These are phyloP conservation scores for Rosa rugosa DNA, from an alignment of 306 rosid species.

Conservation along the genomic window DNA sequence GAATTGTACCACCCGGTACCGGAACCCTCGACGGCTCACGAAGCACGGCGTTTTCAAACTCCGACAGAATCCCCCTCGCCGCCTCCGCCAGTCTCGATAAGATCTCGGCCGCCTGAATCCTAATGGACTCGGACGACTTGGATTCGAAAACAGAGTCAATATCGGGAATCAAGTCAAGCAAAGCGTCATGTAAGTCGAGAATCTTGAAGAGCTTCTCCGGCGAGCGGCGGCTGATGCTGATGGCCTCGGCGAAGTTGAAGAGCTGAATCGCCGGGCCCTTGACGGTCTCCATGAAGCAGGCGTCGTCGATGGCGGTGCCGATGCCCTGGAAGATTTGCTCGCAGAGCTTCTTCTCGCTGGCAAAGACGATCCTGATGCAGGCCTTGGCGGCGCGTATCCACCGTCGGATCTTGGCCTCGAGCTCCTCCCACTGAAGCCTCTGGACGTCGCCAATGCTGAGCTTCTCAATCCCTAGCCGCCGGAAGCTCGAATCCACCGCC, in stretches of 20 bases:
- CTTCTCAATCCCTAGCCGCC: slow-evolving; percentile 71
- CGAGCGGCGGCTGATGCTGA: slow-evolving; percentile 86
- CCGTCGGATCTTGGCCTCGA: slow-evolving; percentile 83
- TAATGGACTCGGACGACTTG: slow-evolving; percentile 75
- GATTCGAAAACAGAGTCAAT: slow-evolving; percentile 85
- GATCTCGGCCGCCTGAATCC: slow-evolving; percentile 92
- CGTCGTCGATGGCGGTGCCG: slow-evolving; percentile 79
- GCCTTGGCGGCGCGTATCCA: slow-evolving; percentile 90
- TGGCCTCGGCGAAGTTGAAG: slow-evolving; percentile 87
- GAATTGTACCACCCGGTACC: slow-evolving; percentile 97
- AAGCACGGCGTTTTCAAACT: slow-evolving; percentile 90
- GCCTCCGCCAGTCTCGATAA: slow-evolving; percentile 92
- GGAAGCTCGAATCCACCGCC: slow-evolving; percentile 71
- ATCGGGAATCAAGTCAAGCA: slow-evolving; percentile 83
- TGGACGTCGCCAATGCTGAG: slow-evolving; percentile 94
- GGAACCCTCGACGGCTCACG: slow-evolving; percentile 84
- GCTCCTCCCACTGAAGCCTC: slow-evolving; percentile 85
- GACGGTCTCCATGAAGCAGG: slow-evolving; percentile 92
- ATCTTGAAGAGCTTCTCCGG: slow-evolving; percentile 95
- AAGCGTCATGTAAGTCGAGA: slow-evolving; percentile 83
- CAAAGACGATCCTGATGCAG: slow-evolving; percentile 70
- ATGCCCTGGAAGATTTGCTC: slow-evolving; percentile 81
- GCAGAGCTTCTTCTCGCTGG: slow-evolving; percentile 89
- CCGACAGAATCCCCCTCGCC: slow-evolving; percentile 86
- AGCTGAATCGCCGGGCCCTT: slow-evolving; percentile 94